Percentiles rank a stretch among this genome's conserved stretches.
These are phyloP conservation scores for Garcia nutans DNA, from an alignment of 345 rosid species.

Conservation along the genomic window DNA sequence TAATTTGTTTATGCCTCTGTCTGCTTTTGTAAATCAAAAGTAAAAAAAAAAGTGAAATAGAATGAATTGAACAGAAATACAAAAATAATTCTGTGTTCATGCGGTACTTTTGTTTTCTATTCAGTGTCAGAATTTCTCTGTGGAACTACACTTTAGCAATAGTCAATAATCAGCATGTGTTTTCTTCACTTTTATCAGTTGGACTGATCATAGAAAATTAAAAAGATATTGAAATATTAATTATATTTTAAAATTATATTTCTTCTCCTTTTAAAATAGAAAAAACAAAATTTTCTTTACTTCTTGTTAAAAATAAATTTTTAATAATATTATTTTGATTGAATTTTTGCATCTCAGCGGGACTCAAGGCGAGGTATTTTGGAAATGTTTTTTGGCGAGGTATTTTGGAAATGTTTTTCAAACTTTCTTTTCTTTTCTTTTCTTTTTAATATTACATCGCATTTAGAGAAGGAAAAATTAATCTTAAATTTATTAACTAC, in stretches of 20 bases:
- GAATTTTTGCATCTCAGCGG: constrained; percentile 24
- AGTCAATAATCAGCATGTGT: background rate
- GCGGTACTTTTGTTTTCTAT: background rate
- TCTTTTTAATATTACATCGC: too few relatives aligned
- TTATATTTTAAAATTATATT: too few relatives aligned
- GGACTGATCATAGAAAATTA: too few relatives aligned
- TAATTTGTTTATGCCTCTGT: background rate
- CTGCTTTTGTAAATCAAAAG: background rate
- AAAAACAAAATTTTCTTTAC: too few relatives aligned
- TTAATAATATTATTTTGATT: background rate
- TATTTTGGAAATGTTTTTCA: constrained; percentile 43
- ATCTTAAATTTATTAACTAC: too few relatives aligned
- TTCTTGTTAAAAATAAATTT: too few relatives aligned
- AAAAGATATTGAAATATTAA: too few relatives aligned
- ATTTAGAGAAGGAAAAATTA: too few relatives aligned
- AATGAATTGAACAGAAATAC: constrained; percentile 1
- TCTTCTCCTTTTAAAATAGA: too few relatives aligned
- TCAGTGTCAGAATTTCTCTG: background rate
- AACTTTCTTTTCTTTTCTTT: background rate
- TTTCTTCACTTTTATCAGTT: too few relatives aligned
- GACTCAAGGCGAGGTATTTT: constrained; percentile 56
- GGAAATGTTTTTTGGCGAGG: constrained; percentile 40
- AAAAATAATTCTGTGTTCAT: background rate
- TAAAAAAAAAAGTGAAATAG: background rate
- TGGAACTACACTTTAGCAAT: background rate